Base-by-base conservation (phyloP, 805 yeast genomes). In the Torulaspora franciscae region DNA sequence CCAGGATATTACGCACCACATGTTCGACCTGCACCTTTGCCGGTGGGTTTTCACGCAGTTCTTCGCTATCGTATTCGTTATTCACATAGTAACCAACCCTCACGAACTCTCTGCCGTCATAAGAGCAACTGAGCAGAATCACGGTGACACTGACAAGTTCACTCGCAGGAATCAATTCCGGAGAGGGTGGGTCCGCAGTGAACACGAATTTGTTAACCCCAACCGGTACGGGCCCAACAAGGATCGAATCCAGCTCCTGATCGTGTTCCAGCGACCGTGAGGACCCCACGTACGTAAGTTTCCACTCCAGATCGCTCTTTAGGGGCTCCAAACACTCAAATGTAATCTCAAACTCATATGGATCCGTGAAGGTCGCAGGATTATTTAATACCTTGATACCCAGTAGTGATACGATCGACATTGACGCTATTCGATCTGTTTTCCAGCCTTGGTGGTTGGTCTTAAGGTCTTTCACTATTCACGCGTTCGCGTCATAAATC, bases 151-250 rank as follows among this genome's bases (percentile, higher is more conserved):
- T 81, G 10, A 93, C 97, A 51, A 93, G 74, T 64, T 93, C 99
- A 54, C 88, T 83, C 3, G 96, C 96, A 0, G 99, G 99, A 53
- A 93, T 93, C 54, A 90, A 68, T 55, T 91, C 98, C 0, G 97
- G 95, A 1, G 91, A 81, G 1, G 99, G 99, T 0, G 99, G 95
- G 58, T 95, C 98, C 0, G 98, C 97, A 14, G 86, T 80, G 64
- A 93, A 85, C 8, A 90, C 75, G 58, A 93, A 93, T 66, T 91
- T 89, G 62, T 93, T 93, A 32, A 91, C 81, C 1, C 99, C 99
- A 1, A 93, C 95, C 0, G 99, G 99, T 2, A 93, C 95, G 0
- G 99, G 99, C 0, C 99, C 99, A 3, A 93, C 99, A n/a, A 93
- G 70, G 30, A 93, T 81, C 1, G 97, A 89, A 61, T 93, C 99